Evolutionary conservation across 495 filamentous ascomycete genomes (phyloP).

Genomic region (Astrothelium subdiscretum): DNA sequence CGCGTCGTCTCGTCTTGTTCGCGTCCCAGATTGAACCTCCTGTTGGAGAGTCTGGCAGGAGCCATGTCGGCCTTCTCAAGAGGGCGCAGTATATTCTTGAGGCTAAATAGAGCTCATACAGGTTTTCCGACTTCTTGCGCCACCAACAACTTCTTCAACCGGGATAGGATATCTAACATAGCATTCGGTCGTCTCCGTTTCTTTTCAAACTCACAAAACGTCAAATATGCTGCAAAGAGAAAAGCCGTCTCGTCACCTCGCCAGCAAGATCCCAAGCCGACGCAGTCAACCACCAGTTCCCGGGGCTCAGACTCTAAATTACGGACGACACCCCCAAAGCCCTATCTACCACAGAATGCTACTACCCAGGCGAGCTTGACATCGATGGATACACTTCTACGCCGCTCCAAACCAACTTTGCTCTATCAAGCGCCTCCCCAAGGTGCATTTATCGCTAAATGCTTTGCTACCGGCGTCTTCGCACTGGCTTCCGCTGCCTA

Average conservation of each 20-base stretch:
- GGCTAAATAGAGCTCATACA: background rate
- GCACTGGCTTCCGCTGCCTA: slow-evolving; percentile 4
- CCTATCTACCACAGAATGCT: background rate
- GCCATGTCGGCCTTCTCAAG: background rate
- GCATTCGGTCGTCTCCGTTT: background rate
- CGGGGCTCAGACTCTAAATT: background rate
- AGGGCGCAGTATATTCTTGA: background rate
- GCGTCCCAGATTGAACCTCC: background rate
- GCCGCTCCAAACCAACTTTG: slow-evolving; percentile 1
- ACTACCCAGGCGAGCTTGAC: background rate
- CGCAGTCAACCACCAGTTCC: background rate
- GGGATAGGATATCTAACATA: background rate
- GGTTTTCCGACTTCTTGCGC: background rate
- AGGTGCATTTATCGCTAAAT: background rate
- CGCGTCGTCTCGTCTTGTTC: background rate
- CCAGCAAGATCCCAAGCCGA: background rate
- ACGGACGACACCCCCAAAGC: background rate
- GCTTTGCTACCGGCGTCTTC: background rate
- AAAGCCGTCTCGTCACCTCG: background rate
- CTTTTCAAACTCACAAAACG: background rate
- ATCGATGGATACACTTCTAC: slow-evolving; percentile 3
- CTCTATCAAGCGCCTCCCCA: slow-evolving; percentile 8
- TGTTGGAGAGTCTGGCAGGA: background rate
- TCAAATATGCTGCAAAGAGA: background rate
- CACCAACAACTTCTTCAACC: background rate